Base-by-base conservation (phyloP, 106 monocot genomes). In the Triglochin maritima region DNA sequence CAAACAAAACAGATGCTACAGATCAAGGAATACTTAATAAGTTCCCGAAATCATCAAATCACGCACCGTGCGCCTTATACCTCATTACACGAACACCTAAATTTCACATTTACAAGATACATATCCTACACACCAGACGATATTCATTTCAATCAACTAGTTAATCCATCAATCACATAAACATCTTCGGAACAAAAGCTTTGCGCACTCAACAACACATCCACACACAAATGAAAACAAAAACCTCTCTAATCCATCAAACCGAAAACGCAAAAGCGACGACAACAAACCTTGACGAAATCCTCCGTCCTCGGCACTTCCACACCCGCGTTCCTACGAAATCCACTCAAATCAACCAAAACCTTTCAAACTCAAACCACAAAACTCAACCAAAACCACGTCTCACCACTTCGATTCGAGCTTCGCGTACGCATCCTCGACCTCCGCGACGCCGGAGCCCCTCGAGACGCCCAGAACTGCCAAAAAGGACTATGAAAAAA, bases 381-480 rank as follows among this genome's bases (percentile, higher is more conserved):
- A 46, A 10, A 62, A 63, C 2, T 47, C 4, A 8, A 46, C 57
- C 16, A 4, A 47, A 57, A 48, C 4, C 50, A 53, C 4, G 51
- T 4, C 56, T 44, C 56, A 81, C 77, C 77, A 81, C 53, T 73
- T 64, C 9, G 69, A 52, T 4, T 56, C 56, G 4, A 81, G 60
- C 53, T 70, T 73, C 56, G 60, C 57, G 48, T 81, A 81, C 12
- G 73, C 77, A 3, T 68, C 64, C 4, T 58, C 44, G 65, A 81
- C 66, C 46, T 81, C 77, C 6, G 68, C 64, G 15, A 81, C 45
- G 16, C 73, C 52, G 7, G 81, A 69, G 29, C 43, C 69, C 51
- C 60, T 55, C 59, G 16, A 44, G 29, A 77, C 47, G 1, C 81
- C 81, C 9, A 81, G 69, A 64, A 70, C 81, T 81, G 64, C 10